phyloP scores from a whole-genome alignment of 78 protist species.

The Tieghemostelium lacteum region DNA sequence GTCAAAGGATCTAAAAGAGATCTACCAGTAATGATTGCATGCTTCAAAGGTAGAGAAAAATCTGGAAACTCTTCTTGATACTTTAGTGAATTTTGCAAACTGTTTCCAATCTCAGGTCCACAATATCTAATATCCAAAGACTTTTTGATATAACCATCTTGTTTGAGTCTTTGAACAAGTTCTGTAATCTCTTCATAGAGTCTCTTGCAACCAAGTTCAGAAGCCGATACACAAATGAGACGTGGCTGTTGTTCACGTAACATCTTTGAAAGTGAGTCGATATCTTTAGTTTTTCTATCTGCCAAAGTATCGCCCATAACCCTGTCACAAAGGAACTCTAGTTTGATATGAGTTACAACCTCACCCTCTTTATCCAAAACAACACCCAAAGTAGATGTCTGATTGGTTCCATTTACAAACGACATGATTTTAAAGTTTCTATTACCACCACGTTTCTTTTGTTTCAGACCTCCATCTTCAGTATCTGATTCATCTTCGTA shows the following conservation, averaged over 20 bases:
- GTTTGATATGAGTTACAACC: conserved; percentile 20
- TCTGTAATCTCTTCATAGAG: conserved; percentile 38
- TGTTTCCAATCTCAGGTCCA: conserved; percentile 53
- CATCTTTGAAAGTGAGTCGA: neutral
- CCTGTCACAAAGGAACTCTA: conserved; percentile 67
- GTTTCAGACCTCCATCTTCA: neutral
- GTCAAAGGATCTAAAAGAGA: conserved; percentile 67
- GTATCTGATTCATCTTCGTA: conserved; percentile 23
- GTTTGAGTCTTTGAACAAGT: neutral
- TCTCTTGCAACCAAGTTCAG: conserved; percentile 33
- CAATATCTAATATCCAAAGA: conserved; percentile 6
- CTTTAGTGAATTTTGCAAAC: conserved; percentile 31
- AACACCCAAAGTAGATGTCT: conserved; percentile 59
- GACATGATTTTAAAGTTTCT: conserved; percentile 35
- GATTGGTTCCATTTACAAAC: conserved; percentile 29
- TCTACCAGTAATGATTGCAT: conserved; percentile 61
- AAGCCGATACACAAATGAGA: conserved; percentile 14
- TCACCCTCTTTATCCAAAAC: conserved; percentile 52
- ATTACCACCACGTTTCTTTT: neutral
- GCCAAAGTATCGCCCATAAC: conserved; percentile 36
- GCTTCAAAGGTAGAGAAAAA: conserved; percentile 42
- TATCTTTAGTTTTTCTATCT: conserved; percentile 41
- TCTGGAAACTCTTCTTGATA: conserved; percentile 52
- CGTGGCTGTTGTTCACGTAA: conserved; percentile 45
- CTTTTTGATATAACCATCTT: neutral